phyloP scores from a whole-genome alignment of 164 flowering plant genomes.

The Buxus sempervirens region DNA sequence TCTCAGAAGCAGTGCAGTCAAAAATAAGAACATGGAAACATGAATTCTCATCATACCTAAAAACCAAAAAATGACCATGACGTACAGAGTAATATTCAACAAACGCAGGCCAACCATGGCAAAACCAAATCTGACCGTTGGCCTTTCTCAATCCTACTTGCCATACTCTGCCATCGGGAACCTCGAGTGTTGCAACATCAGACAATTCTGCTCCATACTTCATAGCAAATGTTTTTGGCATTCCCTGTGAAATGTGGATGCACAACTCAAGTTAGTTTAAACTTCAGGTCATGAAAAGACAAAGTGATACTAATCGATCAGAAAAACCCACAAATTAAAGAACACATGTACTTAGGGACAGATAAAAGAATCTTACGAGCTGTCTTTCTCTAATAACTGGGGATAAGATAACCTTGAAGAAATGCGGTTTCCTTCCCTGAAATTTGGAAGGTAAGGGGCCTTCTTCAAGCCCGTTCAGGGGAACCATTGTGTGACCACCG shows the following conservation, averaged over 20 bases:
- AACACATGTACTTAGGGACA: background rate
- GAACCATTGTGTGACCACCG: no score
- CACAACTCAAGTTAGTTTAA: background rate
- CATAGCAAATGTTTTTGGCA: conserved; percentile 29
- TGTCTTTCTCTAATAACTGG: background rate
- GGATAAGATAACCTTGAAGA: conserved; percentile 12
- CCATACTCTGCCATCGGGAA: conserved; percentile 26
- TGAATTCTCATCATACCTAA: conserved; percentile 32
- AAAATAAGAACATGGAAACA: conserved; percentile 25
- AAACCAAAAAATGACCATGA: conserved; percentile 27
- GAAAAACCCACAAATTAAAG: no score
- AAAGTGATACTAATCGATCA: no score
- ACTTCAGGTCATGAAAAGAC: background rate
- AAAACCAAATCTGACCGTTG: conserved; percentile 20
- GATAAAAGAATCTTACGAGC: conserved; percentile 6
- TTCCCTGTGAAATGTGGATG: conserved; percentile 22
- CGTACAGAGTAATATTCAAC: conserved; percentile 21
- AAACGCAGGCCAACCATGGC: conserved; percentile 31
- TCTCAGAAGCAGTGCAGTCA: conserved; percentile 25
- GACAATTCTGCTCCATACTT: conserved; percentile 17
- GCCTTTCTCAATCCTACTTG: conserved; percentile 15
- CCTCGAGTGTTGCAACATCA: conserved; percentile 12
- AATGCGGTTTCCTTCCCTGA: background rate
- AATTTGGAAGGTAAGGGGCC: background rate
- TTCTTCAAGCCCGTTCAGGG: background rate